Evolutionary conservation across 1,284 basidiomycete genomes (phyloP), one percentile per base, ranked within the genome.

Genomic region (Melanopsichium pennsylvanicum): DNA sequence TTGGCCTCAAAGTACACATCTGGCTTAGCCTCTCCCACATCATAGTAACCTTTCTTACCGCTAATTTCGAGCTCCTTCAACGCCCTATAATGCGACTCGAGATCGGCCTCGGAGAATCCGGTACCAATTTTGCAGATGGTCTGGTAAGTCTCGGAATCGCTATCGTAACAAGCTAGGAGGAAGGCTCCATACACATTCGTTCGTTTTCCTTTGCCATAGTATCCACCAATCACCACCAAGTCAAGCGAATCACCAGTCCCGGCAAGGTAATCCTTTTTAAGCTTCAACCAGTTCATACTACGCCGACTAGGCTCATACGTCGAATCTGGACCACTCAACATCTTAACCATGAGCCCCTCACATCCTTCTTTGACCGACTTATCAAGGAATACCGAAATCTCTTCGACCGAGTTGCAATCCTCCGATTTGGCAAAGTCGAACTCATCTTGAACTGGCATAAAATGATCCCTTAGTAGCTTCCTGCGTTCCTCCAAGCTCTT

Each of bases 281-380:
- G 67, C 49, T 99, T 99, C 12, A 99, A 84, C 96, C 96, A 99
- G 81, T 98, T 97, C 66, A 97, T 91, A 82, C 90, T 93, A 35
- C 96, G 85, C 49, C 93, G 85, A 80, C 91, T 94, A 2, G 96
- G 96, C 82, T 97, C 93, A 81, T 99, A 99, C 72, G 88, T 91
- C 77, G 94, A 93, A 13, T 89, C 89, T 32, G 91, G 88, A 21
- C 88, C 91, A 33, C 93, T 90, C 12, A 98, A 85, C 92, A 97
- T 96, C 84, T 99, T 99, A 62, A 99, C 93, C 96, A 99, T 81
- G 21, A 99, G 85, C 3, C 96, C 96, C 82, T 99, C 96, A 82
- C 96, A 98, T 1, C 95, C 93, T 78, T 97, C 93, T 80, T 93
- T 95, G 69, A 99, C 92, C 80, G 91, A 94, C 72, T 93, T 90